Percentiles rank a stretch among this genome's conserved stretches.
Evolutionary conservation across 345 rosid species (phyloP).

Genomic region (Gossypium bickii): DNA sequence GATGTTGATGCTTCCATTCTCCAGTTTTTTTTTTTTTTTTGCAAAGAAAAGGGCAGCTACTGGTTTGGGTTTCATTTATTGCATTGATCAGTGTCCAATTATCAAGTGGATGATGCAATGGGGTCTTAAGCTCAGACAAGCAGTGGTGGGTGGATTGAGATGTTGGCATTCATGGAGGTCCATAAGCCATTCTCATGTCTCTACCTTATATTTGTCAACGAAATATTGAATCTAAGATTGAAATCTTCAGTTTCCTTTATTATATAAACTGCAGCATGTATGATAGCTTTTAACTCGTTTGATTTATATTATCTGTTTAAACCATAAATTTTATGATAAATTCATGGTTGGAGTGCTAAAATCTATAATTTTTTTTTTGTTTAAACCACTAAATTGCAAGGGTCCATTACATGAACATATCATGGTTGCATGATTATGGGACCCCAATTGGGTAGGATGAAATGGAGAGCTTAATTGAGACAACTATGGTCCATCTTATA

Average conservation of each 20-base stretch:
- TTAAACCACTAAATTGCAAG: neutral
- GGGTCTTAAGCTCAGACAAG: slow-evolving; percentile 10
- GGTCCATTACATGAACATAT: neutral
- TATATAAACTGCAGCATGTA: too few species aligned
- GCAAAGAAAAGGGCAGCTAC: neutral
- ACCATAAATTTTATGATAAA: too few species aligned
- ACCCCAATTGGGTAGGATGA: neutral
- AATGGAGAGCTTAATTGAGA: neutral
- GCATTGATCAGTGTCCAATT: neutral
- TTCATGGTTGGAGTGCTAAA: too few species aligned
- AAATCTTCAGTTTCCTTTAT: neutral
- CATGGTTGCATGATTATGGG: neutral
- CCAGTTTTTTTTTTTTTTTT: neutral
- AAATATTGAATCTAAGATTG: neutral
- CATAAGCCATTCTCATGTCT: neutral
- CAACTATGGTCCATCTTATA: neutral
- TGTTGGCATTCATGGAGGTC: slow-evolving; percentile 19
- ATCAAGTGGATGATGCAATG: slow-evolving; percentile 1
- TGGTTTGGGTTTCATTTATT: neutral
- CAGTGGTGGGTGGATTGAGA: slow-evolving; percentile 7
- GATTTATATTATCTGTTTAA: too few species aligned
- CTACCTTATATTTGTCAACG: neutral
- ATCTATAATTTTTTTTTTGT: too few species aligned
- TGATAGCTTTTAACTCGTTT: too few species aligned
- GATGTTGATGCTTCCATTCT: neutral